Conservation (phyloP, 345 rosid species). For the Eucalyptus microcorys region DNA sequence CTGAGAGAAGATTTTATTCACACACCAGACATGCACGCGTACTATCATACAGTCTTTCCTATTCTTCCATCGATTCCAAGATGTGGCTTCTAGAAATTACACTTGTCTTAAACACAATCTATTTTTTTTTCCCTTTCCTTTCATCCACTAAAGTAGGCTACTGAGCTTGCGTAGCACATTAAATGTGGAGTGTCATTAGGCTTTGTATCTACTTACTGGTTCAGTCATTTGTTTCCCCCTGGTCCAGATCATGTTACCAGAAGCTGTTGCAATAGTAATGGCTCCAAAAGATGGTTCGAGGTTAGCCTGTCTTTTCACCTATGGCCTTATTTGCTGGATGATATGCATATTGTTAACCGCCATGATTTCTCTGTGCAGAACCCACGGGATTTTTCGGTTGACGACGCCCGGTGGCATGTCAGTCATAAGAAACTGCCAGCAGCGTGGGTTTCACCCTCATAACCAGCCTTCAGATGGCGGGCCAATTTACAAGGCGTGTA, state of each 20-base stretch:
- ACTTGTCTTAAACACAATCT: background rate
- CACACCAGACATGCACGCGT: background rate
- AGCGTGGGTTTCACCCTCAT: conserved; percentile 86
- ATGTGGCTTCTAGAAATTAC: background rate
- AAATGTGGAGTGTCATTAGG: background rate
- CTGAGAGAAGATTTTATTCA: background rate
- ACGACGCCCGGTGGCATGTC: conserved; percentile 95
- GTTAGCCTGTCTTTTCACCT: conserved; percentile 7
- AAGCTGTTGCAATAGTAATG: conserved; percentile 98
- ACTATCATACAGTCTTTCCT: background rate
- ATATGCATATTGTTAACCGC: background rate
- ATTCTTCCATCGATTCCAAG: background rate
- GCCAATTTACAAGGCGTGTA: conserved; percentile 71
- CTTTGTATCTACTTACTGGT: background rate
- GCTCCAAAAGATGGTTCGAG: conserved; percentile 77
- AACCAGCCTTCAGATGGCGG: conserved; percentile 75
- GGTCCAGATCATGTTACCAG: conserved; percentile 87
- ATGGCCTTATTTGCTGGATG: background rate
- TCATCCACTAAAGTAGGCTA: background rate
- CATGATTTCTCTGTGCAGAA: conserved; percentile 12
- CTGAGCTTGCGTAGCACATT: background rate
- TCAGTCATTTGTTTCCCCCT: background rate
- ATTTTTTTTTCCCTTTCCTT: background rate
- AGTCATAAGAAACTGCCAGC: conserved; percentile 76
- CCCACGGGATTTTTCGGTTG: conserved; percentile 84